These are phyloP conservation scores for Fusarium duplospermum DNA, from an alignment of 2,329 filamentous ascomycete genomes.

Conservation along the genomic window DNA sequence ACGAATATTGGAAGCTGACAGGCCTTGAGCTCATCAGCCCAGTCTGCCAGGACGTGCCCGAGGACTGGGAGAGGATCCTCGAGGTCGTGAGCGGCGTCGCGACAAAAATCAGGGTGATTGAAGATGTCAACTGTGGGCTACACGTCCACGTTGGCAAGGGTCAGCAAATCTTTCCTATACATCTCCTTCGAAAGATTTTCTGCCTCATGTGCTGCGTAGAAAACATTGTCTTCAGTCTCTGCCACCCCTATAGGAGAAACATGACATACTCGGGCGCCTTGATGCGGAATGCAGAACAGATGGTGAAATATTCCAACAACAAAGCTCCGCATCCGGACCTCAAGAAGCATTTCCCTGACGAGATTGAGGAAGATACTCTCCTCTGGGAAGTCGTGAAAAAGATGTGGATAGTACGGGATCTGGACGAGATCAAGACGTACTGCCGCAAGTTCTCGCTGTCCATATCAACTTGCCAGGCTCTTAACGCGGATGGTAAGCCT, in stretches of 20 bases:
- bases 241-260: slow-evolving; percentile 2
- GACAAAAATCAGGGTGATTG: slow-evolving; percentile 18
- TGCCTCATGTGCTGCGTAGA: slow-evolving; percentile 28
- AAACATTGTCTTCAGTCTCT: slow-evolving; percentile 29
- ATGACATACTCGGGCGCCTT: background rate
- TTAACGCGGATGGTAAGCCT: background rate
- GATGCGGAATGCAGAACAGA: background rate
- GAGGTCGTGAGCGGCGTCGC: slow-evolving; percentile 25
- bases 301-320: background rate
- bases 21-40: slow-evolving; percentile 30
- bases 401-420: slow-evolving; percentile 8
- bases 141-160: slow-evolving; percentile 36
- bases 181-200: slow-evolving; percentile 20
- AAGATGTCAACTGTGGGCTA: slow-evolving; percentile 16
- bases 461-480: background rate
- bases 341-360: slow-evolving; percentile 8
- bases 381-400: slow-evolving; percentile 11
- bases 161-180: background rate
- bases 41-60: slow-evolving; percentile 16
- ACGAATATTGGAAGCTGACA: slow-evolving; percentile 9
- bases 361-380: background rate
- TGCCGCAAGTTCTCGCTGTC: slow-evolving; percentile 7
- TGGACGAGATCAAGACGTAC: background rate
- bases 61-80: slow-evolving; percentile 30
- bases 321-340: slow-evolving; percentile 14